Conservation (phyloP, 306 rosid species). For the Prunus mume region DNA sequence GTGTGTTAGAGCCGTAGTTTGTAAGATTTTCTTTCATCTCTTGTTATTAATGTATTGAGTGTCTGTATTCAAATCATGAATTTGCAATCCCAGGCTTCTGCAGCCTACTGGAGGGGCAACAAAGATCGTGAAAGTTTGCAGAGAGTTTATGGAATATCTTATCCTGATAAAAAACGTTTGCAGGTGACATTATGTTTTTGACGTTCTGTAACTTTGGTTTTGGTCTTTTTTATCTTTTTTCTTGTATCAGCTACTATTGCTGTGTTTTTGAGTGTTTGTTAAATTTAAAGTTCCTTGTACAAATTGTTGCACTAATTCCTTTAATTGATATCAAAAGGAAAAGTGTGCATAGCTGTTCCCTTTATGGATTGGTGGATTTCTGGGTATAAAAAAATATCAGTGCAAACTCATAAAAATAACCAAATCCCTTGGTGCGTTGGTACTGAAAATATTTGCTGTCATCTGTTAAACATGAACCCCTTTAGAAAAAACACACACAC, state of each 20-base stretch:
- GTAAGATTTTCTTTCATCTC: neutral
- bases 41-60: neutral
- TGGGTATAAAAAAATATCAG: too few relatives aligned
- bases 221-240: neutral
- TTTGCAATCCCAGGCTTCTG: conserved; percentile 75
- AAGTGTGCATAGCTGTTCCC: too few relatives aligned
- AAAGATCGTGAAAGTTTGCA: conserved; percentile 90
- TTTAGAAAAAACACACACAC: too few relatives aligned
- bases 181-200: conserved; percentile 46
- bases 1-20: conserved; percentile 6
- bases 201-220: neutral
- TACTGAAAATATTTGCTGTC: too few relatives aligned
- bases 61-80: neutral
- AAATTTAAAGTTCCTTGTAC: neutral
- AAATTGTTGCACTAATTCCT: neutral
- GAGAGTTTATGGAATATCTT: conserved; percentile 95
- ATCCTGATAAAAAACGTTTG: conserved; percentile 85
- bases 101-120: conserved; percentile 97
- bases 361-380: neutral
- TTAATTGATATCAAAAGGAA: neutral
- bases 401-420: too few relatives aligned
- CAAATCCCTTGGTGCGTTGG: too few relatives aligned
- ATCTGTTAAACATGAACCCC: too few relatives aligned
- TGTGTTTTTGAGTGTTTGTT: neutral
- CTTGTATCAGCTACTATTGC: too few relatives aligned